phyloP scores from a whole-genome alignment of 306 rosid genomes.

The Gillenia trifoliata region DNA sequence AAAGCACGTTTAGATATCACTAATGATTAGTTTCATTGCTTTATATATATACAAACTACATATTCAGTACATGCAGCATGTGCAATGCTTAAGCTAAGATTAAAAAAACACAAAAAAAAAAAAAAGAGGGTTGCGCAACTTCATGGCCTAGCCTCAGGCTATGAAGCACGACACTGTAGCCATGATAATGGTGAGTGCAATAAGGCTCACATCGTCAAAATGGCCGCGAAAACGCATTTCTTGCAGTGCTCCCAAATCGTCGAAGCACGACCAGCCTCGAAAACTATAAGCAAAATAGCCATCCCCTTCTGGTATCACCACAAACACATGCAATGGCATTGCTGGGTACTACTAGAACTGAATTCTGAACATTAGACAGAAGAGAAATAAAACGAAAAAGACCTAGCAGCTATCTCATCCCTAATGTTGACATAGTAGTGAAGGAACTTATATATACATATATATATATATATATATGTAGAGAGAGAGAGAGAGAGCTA shows the following conservation, averaged over 20 bases:
- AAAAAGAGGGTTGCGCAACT: background rate
- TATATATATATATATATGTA: too few relatives aligned
- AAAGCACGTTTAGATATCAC: too few relatives aligned
- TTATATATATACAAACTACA: too few relatives aligned
- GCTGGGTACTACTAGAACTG: background rate
- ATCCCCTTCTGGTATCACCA: background rate
- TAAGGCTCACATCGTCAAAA: slow-evolving; percentile 22
- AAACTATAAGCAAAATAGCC: slow-evolving; percentile 19
- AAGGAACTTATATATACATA: too few relatives aligned
- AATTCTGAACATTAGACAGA: too few relatives aligned
- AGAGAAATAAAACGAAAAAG: too few relatives aligned
- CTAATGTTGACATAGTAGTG: background rate
- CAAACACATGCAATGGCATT: background rate
- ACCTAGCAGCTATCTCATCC: background rate
- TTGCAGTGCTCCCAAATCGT: slow-evolving; percentile 48
- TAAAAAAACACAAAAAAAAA: background rate
- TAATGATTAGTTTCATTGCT: too few relatives aligned
- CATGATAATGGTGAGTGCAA: slow-evolving; percentile 20
- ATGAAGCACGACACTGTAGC: slow-evolving; percentile 36
- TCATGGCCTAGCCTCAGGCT: slow-evolving; percentile 18
- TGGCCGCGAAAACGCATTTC: slow-evolving; percentile 39
- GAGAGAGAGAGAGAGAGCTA: background rate
- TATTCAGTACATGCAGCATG: background rate
- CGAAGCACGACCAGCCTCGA: slow-evolving; percentile 22
- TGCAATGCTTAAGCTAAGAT: background rate